A percentile compares a stretch with the other conserved stretches of the same genome.
Conservation (phyloP, 164 flowering plant species). For the Dillenia turbinata region DNA sequence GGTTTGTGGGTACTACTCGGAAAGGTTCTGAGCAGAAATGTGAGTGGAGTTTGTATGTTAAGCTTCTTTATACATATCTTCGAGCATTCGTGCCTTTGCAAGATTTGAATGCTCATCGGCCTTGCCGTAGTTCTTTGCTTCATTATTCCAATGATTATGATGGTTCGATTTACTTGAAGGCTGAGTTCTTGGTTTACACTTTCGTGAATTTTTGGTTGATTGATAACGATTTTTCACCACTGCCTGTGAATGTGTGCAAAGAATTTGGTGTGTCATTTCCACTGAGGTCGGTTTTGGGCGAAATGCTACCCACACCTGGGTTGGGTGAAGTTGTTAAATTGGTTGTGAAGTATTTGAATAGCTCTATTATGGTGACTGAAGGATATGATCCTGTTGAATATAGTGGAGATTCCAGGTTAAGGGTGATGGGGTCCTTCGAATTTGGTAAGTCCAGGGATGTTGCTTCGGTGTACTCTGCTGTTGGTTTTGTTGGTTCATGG, state of each 20-base stretch:
- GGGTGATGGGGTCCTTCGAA: constrained; percentile 25
- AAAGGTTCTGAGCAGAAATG: constrained; percentile 24
- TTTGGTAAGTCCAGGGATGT: constrained; percentile 29
- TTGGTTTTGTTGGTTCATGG: constrained; percentile 40
- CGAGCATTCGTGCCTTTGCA: constrained; percentile 50
- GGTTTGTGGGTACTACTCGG: constrained; percentile 30
- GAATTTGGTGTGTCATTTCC: constrained; percentile 48
- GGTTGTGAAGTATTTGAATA: constrained; percentile 63
- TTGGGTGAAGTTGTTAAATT: constrained; percentile 65
- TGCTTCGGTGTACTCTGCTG: constrained; percentile 7
- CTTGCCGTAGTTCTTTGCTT: constrained; percentile 64
- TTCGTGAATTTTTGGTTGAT: constrained; percentile 72
- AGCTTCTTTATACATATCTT: constrained; percentile 70
- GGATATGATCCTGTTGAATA: constrained; percentile 27
- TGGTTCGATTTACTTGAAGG: constrained; percentile 28
- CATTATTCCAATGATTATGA: constrained; percentile 47
- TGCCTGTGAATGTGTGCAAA: constrained; percentile 37
- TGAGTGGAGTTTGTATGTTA: constrained; percentile 43
- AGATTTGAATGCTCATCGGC: constrained; percentile 43
- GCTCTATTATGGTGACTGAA: constrained; percentile 14
- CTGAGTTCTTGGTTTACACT: constrained; percentile 62
- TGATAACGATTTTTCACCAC: constrained; percentile 81
- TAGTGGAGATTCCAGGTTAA: constrained; percentile 29
- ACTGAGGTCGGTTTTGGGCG: constrained; percentile 44
- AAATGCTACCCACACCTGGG: constrained; percentile 65